Percentiles rank a stretch among this genome's conserved stretches.
Evolutionary conservation across 2,329 filamentous ascomycete species (phyloP).

Genomic region (Fusarium sp.): DNA sequence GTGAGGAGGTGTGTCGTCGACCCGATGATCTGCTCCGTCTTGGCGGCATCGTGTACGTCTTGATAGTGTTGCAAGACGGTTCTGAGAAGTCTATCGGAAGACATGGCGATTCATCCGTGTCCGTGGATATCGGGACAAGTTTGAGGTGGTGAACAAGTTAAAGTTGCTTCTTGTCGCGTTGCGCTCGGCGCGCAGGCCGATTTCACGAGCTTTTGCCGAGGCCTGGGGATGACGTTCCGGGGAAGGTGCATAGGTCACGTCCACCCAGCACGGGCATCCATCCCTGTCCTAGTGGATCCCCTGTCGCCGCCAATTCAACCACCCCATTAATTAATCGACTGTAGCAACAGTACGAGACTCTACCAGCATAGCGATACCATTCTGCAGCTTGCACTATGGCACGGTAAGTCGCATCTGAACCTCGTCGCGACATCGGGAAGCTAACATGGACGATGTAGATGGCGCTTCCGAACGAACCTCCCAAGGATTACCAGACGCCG

Average conservation of each 20-base stretch:
- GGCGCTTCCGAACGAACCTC: conserved; percentile 49
- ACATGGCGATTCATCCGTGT: conserved; percentile 59
- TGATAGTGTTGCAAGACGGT: conserved; percentile 72
- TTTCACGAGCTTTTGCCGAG: conserved; percentile 46
- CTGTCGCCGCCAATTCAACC: conserved; percentile 35
- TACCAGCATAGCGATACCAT: conserved; percentile 6
- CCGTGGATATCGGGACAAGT: neutral
- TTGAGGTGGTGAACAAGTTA: neutral
- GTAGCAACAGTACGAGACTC: conserved; percentile 22
- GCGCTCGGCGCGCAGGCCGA: conserved; percentile 29
- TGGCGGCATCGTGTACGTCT: conserved; percentile 62
- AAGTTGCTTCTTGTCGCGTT: neutral
- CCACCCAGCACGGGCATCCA: neutral
- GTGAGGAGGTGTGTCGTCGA: conserved; percentile 76
- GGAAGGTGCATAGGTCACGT: conserved; percentile 20
- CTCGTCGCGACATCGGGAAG: neutral
- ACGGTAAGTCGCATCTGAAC: conserved; percentile 25
- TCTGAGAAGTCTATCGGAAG: conserved; percentile 74
- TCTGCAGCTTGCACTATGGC: conserved; percentile 35
- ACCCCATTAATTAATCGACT: conserved; percentile 18
- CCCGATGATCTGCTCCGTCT: conserved; percentile 69
- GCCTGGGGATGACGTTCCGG: conserved; percentile 43
- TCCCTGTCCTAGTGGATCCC: conserved; percentile 9
- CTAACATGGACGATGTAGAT: conserved; percentile 39
- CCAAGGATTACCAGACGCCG: conserved; percentile 71